Conservation (phyloP, 768 basidiomycete species). For the Termitomyces sp. region DNA sequence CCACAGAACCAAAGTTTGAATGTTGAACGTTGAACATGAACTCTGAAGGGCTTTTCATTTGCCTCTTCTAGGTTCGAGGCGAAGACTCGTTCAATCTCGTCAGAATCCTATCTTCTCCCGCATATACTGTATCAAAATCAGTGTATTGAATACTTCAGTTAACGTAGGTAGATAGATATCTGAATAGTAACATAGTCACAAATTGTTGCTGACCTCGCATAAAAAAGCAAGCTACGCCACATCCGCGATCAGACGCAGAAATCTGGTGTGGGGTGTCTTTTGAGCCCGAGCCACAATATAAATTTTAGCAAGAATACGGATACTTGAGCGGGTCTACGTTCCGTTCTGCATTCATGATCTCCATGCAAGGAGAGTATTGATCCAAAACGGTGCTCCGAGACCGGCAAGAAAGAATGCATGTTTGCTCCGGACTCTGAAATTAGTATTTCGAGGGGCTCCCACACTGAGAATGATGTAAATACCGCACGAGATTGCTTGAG, state of each 20-base stretch:
- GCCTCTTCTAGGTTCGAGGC: too few relatives aligned
- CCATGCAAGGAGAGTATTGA: neutral
- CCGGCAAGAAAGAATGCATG: neutral
- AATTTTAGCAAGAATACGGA: neutral
- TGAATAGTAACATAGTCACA: too few relatives aligned
- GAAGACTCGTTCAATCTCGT: neutral
- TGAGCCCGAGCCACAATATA: neutral
- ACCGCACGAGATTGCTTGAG: neutral
- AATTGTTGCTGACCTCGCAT: neutral
- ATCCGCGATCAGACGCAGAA: neutral
- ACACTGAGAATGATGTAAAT: neutral
- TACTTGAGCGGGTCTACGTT: neutral
- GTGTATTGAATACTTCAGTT: neutral
- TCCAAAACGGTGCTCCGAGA: neutral
- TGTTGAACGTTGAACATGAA: too few relatives aligned
- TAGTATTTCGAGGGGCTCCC: neutral
- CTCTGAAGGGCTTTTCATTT: too few relatives aligned
- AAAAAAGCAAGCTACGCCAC: neutral
- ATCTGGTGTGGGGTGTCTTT: neutral
- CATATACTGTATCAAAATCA: neutral
- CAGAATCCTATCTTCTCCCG: neutral
- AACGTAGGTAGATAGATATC: too few relatives aligned
- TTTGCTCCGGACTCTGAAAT: neutral
- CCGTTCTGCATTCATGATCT: neutral
- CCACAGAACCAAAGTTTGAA: neutral